Conservation (phyloP, 805 yeast species). For the Starmerella geochares region DNA sequence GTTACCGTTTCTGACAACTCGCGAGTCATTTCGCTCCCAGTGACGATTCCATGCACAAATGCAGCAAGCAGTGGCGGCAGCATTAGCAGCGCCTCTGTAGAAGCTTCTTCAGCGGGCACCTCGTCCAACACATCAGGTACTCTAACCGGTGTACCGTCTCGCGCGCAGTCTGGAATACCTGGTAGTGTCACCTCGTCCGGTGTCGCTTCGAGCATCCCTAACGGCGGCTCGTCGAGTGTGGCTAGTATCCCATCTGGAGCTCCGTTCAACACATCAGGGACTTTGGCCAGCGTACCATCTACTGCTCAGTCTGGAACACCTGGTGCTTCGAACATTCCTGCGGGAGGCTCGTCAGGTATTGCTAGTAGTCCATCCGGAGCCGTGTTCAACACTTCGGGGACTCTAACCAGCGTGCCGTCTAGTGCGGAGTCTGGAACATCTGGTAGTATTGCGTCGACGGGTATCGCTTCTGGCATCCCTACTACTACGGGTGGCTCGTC, state of each 20-base stretch:
- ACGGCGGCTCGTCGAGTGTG: no score
- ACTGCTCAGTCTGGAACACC: not conserved
- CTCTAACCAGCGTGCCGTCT: not conserved
- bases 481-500: no score
- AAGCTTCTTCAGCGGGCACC: no score
- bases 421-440: no score
- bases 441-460: no score
- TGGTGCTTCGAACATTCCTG: no score
- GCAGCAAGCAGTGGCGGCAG: no score
- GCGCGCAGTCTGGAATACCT: not conserved
- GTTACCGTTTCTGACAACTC: slow-evolving; percentile 11
- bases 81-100: no score
- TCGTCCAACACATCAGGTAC: not conserved
- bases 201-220: no score
- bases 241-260: not conserved
- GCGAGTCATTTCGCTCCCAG: not conserved
- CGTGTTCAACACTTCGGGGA: not conserved
- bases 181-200: no score
- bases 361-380: not conserved
- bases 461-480: no score
- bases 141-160: not conserved
- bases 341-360: no score
- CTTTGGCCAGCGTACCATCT: not conserved
- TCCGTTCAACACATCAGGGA: not conserved
- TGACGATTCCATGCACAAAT: slow-evolving; percentile 10